Conservation (phyloP, 2,329 filamentous ascomycete genomes). For the Claviceps pazoutovae region DNA sequence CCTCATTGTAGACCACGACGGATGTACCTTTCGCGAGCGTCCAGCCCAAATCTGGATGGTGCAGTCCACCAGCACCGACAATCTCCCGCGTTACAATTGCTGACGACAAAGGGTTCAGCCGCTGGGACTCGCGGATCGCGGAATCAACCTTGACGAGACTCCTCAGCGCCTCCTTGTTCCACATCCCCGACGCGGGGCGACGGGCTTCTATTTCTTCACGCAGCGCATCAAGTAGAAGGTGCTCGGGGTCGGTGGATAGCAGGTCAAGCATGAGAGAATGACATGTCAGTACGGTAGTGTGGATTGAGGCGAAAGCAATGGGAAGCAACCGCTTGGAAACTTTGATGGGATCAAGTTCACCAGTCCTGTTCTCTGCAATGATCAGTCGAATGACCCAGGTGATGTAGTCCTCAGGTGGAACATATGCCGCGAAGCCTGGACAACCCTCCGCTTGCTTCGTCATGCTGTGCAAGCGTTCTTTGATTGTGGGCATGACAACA, state of each 20-base stretch:
- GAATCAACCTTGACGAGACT: conserved; percentile 34
- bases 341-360: conserved; percentile 31
- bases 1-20: conserved; percentile 29
- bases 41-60: conserved; percentile 19
- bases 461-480: conserved; percentile 33
- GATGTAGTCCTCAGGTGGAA: conserved; percentile 40
- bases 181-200: conserved; percentile 19
- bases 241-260: conserved; percentile 23
- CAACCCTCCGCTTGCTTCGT: conserved; percentile 25
- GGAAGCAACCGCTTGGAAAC: conserved; percentile 39
- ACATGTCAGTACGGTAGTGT: conserved; percentile 40
- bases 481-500: conserved; percentile 32
- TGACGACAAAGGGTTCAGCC: conserved; percentile 31
- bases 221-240: conserved; percentile 23
- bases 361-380: conserved; percentile 24
- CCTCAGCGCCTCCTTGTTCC: conserved; percentile 31
- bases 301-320: conserved; percentile 44
- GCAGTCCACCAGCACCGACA: conserved; percentile 27
- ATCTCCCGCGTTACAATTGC: conserved; percentile 34
- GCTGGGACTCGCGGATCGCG: conserved; percentile 38
- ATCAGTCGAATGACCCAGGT: conserved; percentile 43
- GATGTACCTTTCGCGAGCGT: conserved; percentile 26
- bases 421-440: conserved; percentile 24
- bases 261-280: conserved; percentile 34
- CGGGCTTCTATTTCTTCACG: conserved; percentile 25